Evolutionary conservation across 768 basidiomycete species (phyloP), one percentile per base, ranked within the genome.

Genomic region (Floccularia luteovirens): DNA sequence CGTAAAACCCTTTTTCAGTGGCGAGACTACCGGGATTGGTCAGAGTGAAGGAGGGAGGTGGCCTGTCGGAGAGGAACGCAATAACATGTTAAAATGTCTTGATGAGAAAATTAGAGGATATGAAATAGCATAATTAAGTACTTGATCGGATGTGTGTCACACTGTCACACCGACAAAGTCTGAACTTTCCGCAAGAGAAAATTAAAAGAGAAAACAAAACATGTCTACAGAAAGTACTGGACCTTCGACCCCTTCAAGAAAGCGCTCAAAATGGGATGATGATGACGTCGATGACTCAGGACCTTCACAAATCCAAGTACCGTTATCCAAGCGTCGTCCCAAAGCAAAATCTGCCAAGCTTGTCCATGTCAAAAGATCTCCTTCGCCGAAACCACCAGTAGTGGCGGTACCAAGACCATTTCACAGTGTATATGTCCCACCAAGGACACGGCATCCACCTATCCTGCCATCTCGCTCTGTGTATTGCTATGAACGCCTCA

Each of bases 391-490:
- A n/a, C 43, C 56, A 2, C 24, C 33, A 32, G 16, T 34, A 7
- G 14, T 8, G 14, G 32, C 16, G 7, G 32, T 14, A 14, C 22
- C 41, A 16, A 54, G 56, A 24, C 49, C 54, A 5, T 47, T 51
- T 4, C 73, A 84, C 46, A 90, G 88, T 48, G 48, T 69, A 24
- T 86, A 78, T 57, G 88, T 82, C 0, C 93, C 91, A 2, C 75
- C 75, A 28, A 72, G 91, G 39, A 80, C 75, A 3, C 61, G 64
- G 1, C 87, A 97, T 58, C 92, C 92, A 22, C 67, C 79, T 1
- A 77, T 98, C 17, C 62, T 74, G 28, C 79, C 93, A 1, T 93
- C 94, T 19, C 84, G 94, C 17, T 93, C 91, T 3, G 94, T 97
- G 1, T 94, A 91, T 61, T 79, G 75, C 50, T 97, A 97, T 57